phyloP scores from a whole-genome alignment of 2,329 filamentous ascomycete genomes.

The Phaeophleospora eucalypticola region DNA sequence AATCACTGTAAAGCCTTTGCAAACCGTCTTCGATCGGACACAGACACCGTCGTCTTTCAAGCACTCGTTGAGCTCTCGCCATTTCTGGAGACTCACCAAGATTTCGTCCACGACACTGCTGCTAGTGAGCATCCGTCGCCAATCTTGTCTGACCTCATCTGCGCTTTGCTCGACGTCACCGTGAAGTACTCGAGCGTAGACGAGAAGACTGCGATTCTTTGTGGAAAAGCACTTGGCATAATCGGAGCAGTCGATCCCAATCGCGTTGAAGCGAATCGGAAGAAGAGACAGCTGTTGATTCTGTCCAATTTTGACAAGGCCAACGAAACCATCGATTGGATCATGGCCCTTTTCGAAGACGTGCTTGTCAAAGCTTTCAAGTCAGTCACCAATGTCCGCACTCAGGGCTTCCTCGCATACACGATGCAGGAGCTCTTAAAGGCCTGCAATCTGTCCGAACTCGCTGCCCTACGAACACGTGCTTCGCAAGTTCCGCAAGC shows the following conservation, averaged over 20 bases:
- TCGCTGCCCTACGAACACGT: conserved; percentile 48
- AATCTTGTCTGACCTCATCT: conserved; percentile 65
- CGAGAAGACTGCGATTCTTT: conserved; percentile 64
- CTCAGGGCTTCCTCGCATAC: conserved; percentile 89
- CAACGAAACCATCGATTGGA: conserved; percentile 79
- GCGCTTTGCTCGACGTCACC: conserved; percentile 79
- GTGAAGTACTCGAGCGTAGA: conserved; percentile 71
- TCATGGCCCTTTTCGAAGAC: conserved; percentile 77
- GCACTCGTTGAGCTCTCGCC: conserved; percentile 71
- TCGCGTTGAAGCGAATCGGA: conserved; percentile 72
- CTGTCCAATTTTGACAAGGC: conserved; percentile 77
- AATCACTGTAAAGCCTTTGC: conserved; percentile 68
- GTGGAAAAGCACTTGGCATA: conserved; percentile 77
- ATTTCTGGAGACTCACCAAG: conserved; percentile 70
- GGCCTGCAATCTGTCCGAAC: conserved; percentile 66
- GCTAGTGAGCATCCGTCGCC: conserved; percentile 79
- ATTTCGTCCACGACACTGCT: conserved; percentile 72
- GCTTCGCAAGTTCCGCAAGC: conserved; percentile 56
- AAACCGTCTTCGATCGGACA: conserved; percentile 74
- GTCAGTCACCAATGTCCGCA: conserved; percentile 78
- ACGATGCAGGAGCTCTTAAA: conserved; percentile 89
- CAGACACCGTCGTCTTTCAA: conserved; percentile 77
- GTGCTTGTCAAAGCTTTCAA: conserved; percentile 88
- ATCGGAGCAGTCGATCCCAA: conserved; percentile 92
- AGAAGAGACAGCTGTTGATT: conserved; percentile 79